Evolutionary conservation across 352 stramenopile genomes (phyloP).

Genomic region (Elongisporangium prolatum): DNA sequence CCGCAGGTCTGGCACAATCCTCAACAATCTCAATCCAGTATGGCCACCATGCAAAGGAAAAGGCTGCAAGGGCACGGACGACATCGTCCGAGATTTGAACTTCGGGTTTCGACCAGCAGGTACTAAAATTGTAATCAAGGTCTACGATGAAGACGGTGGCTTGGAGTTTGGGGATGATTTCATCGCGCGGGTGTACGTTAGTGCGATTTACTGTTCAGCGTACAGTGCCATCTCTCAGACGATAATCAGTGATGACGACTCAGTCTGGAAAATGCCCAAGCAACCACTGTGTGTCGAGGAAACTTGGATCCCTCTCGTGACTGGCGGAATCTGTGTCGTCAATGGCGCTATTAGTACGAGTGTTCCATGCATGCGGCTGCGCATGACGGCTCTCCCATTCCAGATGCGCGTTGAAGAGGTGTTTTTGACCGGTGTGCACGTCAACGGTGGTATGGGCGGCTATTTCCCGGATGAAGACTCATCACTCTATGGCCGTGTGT

Average conservation of each 20-base stretch:
- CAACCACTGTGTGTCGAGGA: constrained; percentile 79
- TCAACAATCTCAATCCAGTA: constrained; percentile 71
- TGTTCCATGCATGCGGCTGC: constrained; percentile 62
- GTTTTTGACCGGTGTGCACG: constrained; percentile 36
- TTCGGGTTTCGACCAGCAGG: constrained; percentile 83
- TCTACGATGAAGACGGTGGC: constrained; percentile 80
- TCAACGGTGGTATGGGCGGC: constrained; percentile 69
- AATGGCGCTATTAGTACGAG: constrained; percentile 2
- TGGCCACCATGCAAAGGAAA: constrained; percentile 53
- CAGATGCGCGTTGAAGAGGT: constrained; percentile 64
- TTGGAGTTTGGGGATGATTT: constrained; percentile 88
- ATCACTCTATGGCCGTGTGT: constrained; percentile 66
- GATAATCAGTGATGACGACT: constrained; percentile 46
- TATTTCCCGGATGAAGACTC: constrained; percentile 58
- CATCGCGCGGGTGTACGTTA: constrained; percentile 57
- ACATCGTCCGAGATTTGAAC: constrained; percentile 66
- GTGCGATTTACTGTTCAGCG: constrained; percentile 79
- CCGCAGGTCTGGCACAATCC: constrained; percentile 47
- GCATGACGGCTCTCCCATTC: constrained; percentile 72
- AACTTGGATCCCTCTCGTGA: constrained; percentile 57
- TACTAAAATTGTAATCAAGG: constrained; percentile 60
- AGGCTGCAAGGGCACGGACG: constrained; percentile 36
- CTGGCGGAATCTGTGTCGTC: constrained; percentile 19
- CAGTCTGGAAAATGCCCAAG: constrained; percentile 48
- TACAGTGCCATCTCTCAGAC: constrained; percentile 51